Percentiles rank a stretch among this genome's conserved stretches.
Evolutionary conservation across 176 grass and related monocot species (phyloP).

Genomic region (Triticum turgidum): DNA sequence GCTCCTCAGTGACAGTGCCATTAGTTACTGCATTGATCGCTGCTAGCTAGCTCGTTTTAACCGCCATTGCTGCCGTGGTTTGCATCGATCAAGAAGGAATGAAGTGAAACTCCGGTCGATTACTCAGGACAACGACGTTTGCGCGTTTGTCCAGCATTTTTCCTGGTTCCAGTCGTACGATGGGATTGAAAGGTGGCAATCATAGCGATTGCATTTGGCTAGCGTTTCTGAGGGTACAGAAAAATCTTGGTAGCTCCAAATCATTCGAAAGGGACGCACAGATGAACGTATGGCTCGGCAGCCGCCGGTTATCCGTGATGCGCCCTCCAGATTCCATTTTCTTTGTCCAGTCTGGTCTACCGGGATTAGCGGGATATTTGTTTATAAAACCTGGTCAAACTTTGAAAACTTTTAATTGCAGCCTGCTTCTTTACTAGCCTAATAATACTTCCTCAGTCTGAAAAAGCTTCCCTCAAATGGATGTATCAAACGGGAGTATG

Average conservation of each 20-base stretch:
- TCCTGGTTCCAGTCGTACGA: background rate
- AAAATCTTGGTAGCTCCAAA: background rate
- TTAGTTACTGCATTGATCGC: background rate
- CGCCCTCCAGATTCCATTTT: background rate
- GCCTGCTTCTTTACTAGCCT: no score
- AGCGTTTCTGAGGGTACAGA: background rate
- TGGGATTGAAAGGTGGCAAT: background rate
- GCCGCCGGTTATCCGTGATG: slow-evolving; percentile 2
- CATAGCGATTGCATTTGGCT: background rate
- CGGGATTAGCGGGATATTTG: background rate
- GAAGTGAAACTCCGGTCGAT: background rate
- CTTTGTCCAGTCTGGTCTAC: background rate
- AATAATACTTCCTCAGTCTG: no score
- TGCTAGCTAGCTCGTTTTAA: background rate
- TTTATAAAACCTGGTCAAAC: no score
- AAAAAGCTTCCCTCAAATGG: no score
- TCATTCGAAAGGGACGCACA: slow-evolving; percentile 26
- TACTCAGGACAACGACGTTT: background rate
- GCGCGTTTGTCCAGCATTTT: background rate
- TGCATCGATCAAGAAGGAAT: background rate
- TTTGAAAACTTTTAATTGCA: no score
- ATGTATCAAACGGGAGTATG: no score
- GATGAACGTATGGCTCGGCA: background rate
- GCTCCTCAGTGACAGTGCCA: background rate
- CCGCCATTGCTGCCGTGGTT: background rate